These are phyloP conservation scores for Graphilbum sp. DNA, from an alignment of 2,329 filamentous ascomycete species.

Conservation along the genomic window DNA sequence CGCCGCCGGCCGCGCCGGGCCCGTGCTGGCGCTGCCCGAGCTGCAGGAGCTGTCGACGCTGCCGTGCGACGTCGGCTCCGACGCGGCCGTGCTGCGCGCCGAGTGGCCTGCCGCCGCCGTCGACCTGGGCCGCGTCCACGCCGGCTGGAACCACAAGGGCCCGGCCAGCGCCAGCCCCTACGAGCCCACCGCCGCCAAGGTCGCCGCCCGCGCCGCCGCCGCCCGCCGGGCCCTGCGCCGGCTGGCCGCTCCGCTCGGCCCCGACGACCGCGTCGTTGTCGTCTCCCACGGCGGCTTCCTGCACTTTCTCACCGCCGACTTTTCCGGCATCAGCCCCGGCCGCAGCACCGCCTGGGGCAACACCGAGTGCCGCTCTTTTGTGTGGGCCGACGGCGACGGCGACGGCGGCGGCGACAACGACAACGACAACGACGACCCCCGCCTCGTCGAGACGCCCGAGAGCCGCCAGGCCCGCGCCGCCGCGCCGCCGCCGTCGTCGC, in stretches of 20 bases:
- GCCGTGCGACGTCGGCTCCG: slow-evolving; percentile 61
- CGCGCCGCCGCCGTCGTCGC: slow-evolving; percentile 18
- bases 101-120: slow-evolving; percentile 44
- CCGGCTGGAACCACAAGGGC: slow-evolving; percentile 58
- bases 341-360: slow-evolving; percentile 51
- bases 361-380: slow-evolving; percentile 54
- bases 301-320: slow-evolving; percentile 76
- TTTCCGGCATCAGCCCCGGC: slow-evolving; percentile 37
- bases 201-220: slow-evolving; percentile 43
- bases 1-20: slow-evolving; percentile 24
- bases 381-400: slow-evolving; percentile 38
- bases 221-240: slow-evolving; percentile 42
- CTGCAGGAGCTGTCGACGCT: slow-evolving; percentile 63
- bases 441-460: slow-evolving; percentile 29
- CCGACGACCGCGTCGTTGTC: slow-evolving; percentile 50
- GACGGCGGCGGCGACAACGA: too few relatives aligned
- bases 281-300: slow-evolving; percentile 74
- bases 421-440: slow-evolving; percentile 25
- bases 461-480: slow-evolving; percentile 30
- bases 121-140: slow-evolving; percentile 43
- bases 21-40: slow-evolving; percentile 52
- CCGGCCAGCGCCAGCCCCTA: slow-evolving; percentile 23
- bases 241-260: slow-evolving; percentile 19
- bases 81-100: slow-evolving; percentile 32
- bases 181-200: slow-evolving; percentile 30